Base-by-base conservation (phyloP, 768 basidiomycete species). In the Galerina sulciceps region DNA sequence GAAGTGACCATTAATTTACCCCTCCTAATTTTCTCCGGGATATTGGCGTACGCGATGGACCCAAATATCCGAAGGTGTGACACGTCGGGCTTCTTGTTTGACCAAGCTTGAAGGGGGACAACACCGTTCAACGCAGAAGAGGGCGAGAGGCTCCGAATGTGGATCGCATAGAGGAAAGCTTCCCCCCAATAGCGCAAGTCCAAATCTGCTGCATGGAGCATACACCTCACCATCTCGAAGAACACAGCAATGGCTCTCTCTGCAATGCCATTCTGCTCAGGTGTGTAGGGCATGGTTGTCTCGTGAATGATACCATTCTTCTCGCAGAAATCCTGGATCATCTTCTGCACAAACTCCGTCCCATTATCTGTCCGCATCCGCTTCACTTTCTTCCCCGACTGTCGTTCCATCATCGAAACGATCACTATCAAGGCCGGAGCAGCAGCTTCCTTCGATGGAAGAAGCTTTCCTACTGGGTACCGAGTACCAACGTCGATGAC, bases 61-160 rank as follows among this genome's bases (percentile, higher is more conserved):
- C 74, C 72, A 44, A 71, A 71, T 6, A 65, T 62, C 9, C 67
- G 46, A 20, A 72, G 58, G 42, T 72, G 68, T 13, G 62, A 46
- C 10, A 72, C 58, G 34, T 72, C 61, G 1, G 68, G 71, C 38
- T 67, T 69, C 13, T 42, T 37, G 9, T 53, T 50, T 14, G 44
- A 51, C 62, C 65, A 69, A 0, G 34, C 17, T 44, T 73, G 53
- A 22, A 49, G 59, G 6, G 69, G 70, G 0, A 63, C 69, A 6
- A 13, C 53, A 15, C 37, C 47, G 18, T 53, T 41, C 15, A 65
- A 53, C 11, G 20, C 55, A 17, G 38, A 34, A 1, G 51, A 62
- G 38, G 53, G 64, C 57, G 38, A 37, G 15, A 67, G 52, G 45
- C 62, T 68, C 1, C 45, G 20, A n/a, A 75, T 26, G 22, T 73